Conservation (phyloP, 2,329 filamentous ascomycete species). For the Talaromyces sp. region DNA sequence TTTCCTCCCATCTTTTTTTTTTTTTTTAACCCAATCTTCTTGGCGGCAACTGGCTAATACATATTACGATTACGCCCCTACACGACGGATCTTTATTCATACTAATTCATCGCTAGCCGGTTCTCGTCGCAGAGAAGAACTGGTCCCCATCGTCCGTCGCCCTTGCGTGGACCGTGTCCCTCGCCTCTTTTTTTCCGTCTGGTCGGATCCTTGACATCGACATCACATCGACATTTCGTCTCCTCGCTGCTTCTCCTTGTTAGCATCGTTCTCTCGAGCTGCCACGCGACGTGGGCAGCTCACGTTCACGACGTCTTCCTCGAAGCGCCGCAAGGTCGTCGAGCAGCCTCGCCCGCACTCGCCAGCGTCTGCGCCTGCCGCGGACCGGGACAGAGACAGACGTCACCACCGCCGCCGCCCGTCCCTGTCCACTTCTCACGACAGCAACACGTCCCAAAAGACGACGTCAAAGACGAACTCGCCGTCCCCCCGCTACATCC, state of each 20-base stretch:
- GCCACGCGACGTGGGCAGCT: conserved; percentile 41
- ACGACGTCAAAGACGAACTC: neutral
- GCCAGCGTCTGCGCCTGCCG: conserved; percentile 1
- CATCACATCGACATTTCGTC: neutral
- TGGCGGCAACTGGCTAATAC: neutral
- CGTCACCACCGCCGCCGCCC: conserved; percentile 24
- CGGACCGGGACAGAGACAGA: conserved; percentile 21
- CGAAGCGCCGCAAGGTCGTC: conserved; percentile 44
- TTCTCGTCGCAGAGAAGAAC: no score
- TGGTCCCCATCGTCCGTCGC: no score
- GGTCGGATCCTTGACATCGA: neutral
- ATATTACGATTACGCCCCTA: no score
- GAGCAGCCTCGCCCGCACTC: conserved; percentile 10
- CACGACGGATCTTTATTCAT: no score
- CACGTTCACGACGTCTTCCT: conserved; percentile 46
- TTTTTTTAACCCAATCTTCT: neutral
- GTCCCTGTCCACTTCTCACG: neutral
- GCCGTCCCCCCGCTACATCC: conserved; percentile 42
- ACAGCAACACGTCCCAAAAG: neutral
- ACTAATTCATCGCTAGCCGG: no score
- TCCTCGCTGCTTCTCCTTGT: neutral
- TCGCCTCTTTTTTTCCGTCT: neutral
- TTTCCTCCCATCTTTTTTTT: neutral
- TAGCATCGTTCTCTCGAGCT: conserved; percentile 27
- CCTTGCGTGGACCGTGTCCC: no score